phyloP scores from a whole-genome alignment of 805 yeast species.

The Candida boidinii region DNA sequence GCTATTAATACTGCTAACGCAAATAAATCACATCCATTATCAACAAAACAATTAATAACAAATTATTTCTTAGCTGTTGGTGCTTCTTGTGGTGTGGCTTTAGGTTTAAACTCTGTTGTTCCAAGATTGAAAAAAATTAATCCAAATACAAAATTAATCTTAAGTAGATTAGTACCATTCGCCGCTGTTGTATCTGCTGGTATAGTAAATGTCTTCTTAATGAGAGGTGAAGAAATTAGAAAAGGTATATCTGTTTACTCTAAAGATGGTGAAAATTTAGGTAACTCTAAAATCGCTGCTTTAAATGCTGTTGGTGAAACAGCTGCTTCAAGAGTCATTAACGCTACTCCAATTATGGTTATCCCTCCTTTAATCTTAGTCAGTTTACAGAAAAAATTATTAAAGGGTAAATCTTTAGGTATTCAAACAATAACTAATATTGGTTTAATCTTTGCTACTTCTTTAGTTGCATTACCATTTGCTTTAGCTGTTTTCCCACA shows the following conservation, averaged over 20 bases:
- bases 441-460: slow-evolving; percentile 78
- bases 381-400: slow-evolving; percentile 59
- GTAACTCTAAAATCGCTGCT: slow-evolving; percentile 81
- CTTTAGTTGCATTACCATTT: slow-evolving; percentile 85
- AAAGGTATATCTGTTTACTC: slow-evolving; percentile 74
- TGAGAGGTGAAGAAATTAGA: slow-evolving; percentile 91
- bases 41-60: slow-evolving; percentile 66
- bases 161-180: slow-evolving; percentile 90
- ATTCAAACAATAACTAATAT: slow-evolving; percentile 68
- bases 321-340: slow-evolving; percentile 88
- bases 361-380: slow-evolving; percentile 84
- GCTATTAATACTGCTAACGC: slow-evolving; percentile 96
- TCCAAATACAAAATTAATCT: slow-evolving; percentile 60
- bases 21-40: slow-evolving; percentile 86
- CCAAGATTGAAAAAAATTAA: slow-evolving; percentile 68
- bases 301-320: slow-evolving; percentile 93
- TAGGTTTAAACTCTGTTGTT: slow-evolving; percentile 87
- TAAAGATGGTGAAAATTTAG: slow-evolving; percentile 53
- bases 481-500: slow-evolving; percentile 96
- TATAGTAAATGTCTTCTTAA: slow-evolving; percentile 87
- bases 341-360: slow-evolving; percentile 97
- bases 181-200: slow-evolving; percentile 99
- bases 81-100: slow-evolving; percentile 92
- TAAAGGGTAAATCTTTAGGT: slow-evolving; percentile 59
- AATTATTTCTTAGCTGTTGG: slow-evolving; percentile 85